A percentile compares a stretch with the other conserved stretches of the same genome.
Conservation (phyloP, 805 yeast genomes). For the Ogataea nakhonphanomensis region DNA sequence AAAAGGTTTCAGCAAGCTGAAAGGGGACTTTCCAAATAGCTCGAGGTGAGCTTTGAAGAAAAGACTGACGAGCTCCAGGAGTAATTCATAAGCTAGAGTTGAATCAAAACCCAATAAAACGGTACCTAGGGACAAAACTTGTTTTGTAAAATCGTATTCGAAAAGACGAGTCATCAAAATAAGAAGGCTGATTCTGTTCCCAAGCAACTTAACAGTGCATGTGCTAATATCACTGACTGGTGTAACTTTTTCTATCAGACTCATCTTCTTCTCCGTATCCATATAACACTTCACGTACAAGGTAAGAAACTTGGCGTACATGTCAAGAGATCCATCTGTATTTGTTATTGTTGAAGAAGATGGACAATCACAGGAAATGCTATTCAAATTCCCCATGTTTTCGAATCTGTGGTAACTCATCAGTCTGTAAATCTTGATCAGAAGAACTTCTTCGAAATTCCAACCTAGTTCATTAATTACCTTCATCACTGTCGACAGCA, state of each 20-base stretch:
- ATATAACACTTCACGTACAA: conserved; percentile 21
- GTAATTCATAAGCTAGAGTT: conserved; percentile 9
- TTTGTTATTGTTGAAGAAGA: conserved; percentile 14
- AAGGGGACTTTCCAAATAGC: conserved; percentile 19
- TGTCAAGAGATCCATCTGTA: conserved; percentile 31
- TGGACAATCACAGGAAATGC: conserved; percentile 8
- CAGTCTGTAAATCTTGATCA: conserved; percentile 28
- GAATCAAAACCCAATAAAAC: conserved; percentile 14
- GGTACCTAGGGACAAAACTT: conserved; percentile 21
- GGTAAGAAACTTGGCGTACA: conserved; percentile 30
- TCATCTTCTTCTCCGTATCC: conserved; percentile 15
- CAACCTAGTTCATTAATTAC: conserved; percentile 26
- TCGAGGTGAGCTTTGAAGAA: conserved; percentile 13
- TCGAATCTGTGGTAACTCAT: conserved; percentile 28
- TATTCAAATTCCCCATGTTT: conserved; percentile 20
- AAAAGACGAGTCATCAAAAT: conserved; percentile 30
- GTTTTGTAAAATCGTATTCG: conserved; percentile 25
- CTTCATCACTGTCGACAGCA: conserved; percentile 21
- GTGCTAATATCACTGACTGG: conserved; percentile 32
- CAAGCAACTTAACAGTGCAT: conserved; percentile 22
- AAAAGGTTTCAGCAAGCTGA: conserved; percentile 15
- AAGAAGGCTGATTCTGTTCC: conserved; percentile 31
- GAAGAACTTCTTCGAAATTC: conserved; percentile 31
- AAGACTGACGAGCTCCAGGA: conserved; percentile 15
- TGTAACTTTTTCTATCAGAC: conserved; percentile 32